Conservation (phyloP, 78 protist genomes). For the Ministeria vibrans region DNA sequence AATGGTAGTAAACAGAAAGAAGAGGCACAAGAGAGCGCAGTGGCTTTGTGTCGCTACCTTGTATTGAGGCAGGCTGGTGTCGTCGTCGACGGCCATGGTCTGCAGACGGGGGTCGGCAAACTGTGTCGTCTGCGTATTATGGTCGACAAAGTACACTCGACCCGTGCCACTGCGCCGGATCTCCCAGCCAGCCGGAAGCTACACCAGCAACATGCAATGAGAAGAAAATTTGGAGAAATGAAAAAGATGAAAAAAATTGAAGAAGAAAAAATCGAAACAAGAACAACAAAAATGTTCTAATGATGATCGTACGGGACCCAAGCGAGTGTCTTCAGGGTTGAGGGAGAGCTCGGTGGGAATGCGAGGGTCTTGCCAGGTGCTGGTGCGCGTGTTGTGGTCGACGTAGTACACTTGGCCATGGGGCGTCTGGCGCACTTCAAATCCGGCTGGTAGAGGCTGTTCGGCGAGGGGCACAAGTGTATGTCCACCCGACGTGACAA, state of each 20-base stretch:
- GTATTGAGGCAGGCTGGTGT: background rate
- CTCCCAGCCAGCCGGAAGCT: conserved; percentile 21
- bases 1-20: background rate
- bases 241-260: no score
- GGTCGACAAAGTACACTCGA: conserved; percentile 35
- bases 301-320: no score
- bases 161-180: background rate
- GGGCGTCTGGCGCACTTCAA: conserved; percentile 41
- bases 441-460: conserved; percentile 11
- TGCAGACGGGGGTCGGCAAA: conserved; percentile 34
- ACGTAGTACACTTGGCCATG: conserved; percentile 51
- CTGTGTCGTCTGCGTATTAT: conserved; percentile 34
- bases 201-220: no score
- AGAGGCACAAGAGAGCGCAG: background rate
- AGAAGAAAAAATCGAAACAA: no score
- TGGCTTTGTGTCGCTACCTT: background rate
- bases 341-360: no score
- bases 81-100: background rate
- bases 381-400: conserved; percentile 41
- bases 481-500: no score
- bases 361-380: conserved; percentile 45
- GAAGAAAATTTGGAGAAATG: no score
- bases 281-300: no score
- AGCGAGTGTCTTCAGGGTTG: no score
- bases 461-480: no score